phyloP scores from a whole-genome alignment of 306 rosid genomes.

The Vigna nakashimae region DNA sequence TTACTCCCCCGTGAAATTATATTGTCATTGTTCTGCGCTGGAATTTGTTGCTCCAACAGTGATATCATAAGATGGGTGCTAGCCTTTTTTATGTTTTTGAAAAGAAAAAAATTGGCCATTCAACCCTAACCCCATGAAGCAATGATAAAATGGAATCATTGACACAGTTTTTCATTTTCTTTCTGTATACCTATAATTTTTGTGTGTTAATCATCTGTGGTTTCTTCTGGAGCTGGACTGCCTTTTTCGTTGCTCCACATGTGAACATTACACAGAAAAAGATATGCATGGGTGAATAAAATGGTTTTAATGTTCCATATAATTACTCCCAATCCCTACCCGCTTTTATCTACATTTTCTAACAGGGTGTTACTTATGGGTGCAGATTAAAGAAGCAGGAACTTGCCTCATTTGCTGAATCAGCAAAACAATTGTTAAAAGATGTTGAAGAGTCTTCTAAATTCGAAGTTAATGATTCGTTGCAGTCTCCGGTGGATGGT shows the following conservation, averaged over 20 bases:
- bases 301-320: conserved; percentile 3
- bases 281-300: conserved; percentile 2
- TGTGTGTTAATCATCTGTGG: conserved; percentile 18
- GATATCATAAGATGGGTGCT: not conserved
- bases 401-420: conserved; percentile 68
- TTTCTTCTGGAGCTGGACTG: conserved; percentile 17
- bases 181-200: not conserved
- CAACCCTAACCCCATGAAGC: not conserved
- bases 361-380: conserved; percentile 24
- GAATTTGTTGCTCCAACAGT: not conserved
- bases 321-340: not conserved
- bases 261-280: not conserved
- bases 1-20: not conserved
- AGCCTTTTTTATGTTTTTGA: not conserved
- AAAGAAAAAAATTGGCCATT: not conserved
- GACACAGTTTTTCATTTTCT: not conserved
- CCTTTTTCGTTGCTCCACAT: not conserved
- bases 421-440: conserved; percentile 63
- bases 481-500: conserved; percentile 47
- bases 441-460: conserved; percentile 68
- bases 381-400: conserved; percentile 81
- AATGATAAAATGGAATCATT: not conserved
- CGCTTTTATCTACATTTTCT: not conserved
- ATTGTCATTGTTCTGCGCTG: not conserved
- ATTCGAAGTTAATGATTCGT: conserved; percentile 45